Conservation (phyloP, 768 basidiomycete species). For the Termitomyces eurrhizus region DNA sequence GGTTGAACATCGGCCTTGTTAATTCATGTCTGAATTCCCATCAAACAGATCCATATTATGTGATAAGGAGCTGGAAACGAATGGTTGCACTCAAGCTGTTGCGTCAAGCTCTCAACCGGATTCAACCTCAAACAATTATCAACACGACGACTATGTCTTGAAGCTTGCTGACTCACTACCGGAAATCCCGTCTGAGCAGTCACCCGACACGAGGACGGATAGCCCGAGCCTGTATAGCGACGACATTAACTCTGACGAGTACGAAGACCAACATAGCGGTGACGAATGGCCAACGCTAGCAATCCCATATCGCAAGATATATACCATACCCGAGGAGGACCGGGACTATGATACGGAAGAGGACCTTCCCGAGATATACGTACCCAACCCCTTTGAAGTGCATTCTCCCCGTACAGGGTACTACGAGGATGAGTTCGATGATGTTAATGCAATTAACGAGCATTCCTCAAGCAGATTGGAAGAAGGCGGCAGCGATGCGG, state of each 20-base stretch:
- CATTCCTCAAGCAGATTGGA: not conserved
- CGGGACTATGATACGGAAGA: not conserved
- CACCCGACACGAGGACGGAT: not conserved
- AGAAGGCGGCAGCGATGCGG: no score
- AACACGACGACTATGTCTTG: not conserved
- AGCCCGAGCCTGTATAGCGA: not conserved
- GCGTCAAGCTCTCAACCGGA: not conserved
- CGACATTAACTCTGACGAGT: not conserved
- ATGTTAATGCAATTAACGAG: not conserved
- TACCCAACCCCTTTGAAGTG: not conserved
- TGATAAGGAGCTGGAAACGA: not conserved
- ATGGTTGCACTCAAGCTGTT: not conserved
- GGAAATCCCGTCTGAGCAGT: not conserved
- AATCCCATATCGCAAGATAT: not conserved
- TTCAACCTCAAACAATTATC: no score
- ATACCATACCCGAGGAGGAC: not conserved
- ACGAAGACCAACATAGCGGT: not conserved
- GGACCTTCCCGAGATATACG: not conserved
- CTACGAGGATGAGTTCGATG: not conserved
- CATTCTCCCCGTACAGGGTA: not conserved
- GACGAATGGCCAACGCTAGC: not conserved
- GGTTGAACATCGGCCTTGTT: not conserved
- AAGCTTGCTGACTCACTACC: not conserved
- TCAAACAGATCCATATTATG: not conserved
- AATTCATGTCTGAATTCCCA: not conserved